A percentile compares a stretch with the other conserved stretches of the same genome.
Conservation (phyloP, 2,329 filamentous ascomycete genomes). For the Dendrostoma leiphaemia region DNA sequence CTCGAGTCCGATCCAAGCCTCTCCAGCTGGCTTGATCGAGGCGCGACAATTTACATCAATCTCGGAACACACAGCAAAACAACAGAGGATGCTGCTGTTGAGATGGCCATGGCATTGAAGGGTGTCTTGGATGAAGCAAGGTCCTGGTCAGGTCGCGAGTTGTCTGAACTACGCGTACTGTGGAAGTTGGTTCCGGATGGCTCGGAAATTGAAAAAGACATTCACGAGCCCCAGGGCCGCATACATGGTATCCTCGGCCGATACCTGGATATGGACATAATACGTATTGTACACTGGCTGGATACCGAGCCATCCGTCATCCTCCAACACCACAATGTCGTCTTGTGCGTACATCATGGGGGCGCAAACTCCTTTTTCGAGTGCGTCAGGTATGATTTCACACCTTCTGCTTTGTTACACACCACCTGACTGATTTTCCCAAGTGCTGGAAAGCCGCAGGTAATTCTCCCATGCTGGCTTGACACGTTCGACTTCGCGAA, state of each 20-base stretch:
- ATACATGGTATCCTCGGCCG: constrained; percentile 21
- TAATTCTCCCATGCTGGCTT: constrained; percentile 37
- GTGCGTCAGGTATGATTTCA: constrained; percentile 30
- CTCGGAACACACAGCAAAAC: constrained; percentile 39
- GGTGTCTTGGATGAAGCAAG: constrained; percentile 28
- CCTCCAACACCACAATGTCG: constrained; percentile 35
- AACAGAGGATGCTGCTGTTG: constrained; percentile 29
- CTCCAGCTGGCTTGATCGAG: constrained; percentile 37
- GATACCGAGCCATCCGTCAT: constrained; percentile 34
- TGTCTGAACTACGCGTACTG: constrained; percentile 30
- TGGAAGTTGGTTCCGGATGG: constrained; percentile 34
- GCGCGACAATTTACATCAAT: constrained; percentile 46
- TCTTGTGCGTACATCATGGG: constrained; percentile 43
- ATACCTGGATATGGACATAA: constrained; percentile 27
- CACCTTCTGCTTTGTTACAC: too few species aligned
- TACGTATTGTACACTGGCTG: constrained; percentile 41
- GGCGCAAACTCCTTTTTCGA: constrained; percentile 44
- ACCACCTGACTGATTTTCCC: too few species aligned
- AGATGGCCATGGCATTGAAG: constrained; percentile 33
- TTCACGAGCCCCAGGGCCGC: neutral
- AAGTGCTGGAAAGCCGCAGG: constrained; percentile 36
- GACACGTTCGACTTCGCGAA: constrained; percentile 36
- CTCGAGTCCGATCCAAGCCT: constrained; percentile 40
- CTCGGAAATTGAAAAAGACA: too few species aligned
- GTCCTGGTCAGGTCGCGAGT: constrained; percentile 8